Percentiles rank a stretch among this genome's conserved stretches.
Conservation (phyloP, 495 filamentous ascomycete genomes). For the Aspergillus ostianus region DNA sequence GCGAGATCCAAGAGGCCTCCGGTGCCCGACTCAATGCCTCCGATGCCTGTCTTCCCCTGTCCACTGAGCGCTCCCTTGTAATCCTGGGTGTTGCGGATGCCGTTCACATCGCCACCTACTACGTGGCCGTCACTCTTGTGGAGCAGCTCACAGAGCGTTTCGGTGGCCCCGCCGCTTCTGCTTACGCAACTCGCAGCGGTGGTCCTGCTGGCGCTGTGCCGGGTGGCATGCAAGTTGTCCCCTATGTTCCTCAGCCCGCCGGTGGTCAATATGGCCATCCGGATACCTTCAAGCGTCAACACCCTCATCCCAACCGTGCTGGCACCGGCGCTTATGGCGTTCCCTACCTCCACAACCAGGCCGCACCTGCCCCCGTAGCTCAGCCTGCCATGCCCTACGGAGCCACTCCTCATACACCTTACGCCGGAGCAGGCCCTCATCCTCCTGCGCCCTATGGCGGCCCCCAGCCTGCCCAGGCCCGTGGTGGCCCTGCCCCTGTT, state of each 20-base stretch:
- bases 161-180: slow-evolving; percentile 91
- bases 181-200: slow-evolving; percentile 93
- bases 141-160: slow-evolving; percentile 96
- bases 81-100: slow-evolving; percentile 89
- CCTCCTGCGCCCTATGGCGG: slow-evolving; percentile 64
- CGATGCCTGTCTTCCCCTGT: slow-evolving; percentile 87
- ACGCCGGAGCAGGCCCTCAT: slow-evolving; percentile 74
- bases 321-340: slow-evolving; percentile 64
- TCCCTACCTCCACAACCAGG: slow-evolving; percentile 66
- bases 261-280: slow-evolving; percentile 89
- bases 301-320: slow-evolving; percentile 63
- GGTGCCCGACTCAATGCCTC: slow-evolving; percentile 96
- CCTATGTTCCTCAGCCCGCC: slow-evolving; percentile 89
- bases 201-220: slow-evolving; percentile 89
- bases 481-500: slow-evolving; percentile 49
- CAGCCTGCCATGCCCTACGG: slow-evolving; percentile 72
- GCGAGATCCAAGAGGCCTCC: slow-evolving; percentile 97
- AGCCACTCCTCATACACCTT: slow-evolving; percentile 63
- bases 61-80: slow-evolving; percentile 94
- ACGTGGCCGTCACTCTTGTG: slow-evolving; percentile 91
- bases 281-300: slow-evolving; percentile 75
- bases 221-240: slow-evolving; percentile 96
- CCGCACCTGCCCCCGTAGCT: slow-evolving; percentile 58
- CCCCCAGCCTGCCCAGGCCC: slow-evolving; percentile 59
- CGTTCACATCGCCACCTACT: slow-evolving; percentile 98